Percentiles rank a stretch among this genome's conserved stretches.
phyloP scores from a whole-genome alignment of 2,329 filamentous ascomycete genomes.

The Beauveria pseudobassiana region DNA sequence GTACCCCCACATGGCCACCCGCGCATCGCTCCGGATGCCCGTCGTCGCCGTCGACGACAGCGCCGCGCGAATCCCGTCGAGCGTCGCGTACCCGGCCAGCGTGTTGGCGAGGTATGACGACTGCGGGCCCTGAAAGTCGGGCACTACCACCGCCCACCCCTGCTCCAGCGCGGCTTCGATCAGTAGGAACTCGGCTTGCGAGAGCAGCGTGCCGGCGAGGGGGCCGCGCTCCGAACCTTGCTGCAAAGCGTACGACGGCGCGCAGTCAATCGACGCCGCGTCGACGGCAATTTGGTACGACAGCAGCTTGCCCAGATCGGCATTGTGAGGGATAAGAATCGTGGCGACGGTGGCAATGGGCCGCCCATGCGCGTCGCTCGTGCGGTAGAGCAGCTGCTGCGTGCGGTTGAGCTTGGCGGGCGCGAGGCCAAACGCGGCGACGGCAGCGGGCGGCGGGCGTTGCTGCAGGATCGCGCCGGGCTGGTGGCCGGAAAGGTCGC shows the following conservation, averaged over 20 bases:
- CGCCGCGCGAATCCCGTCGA: conserved; percentile 6
- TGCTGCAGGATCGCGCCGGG: conserved; percentile 14
- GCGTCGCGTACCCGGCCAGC: conserved; percentile 2
- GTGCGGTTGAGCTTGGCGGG: conserved; percentile 14
- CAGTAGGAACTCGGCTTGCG: neutral
- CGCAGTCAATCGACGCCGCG: conserved; percentile 28
- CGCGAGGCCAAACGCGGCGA: conserved; percentile 15
- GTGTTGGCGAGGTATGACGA: conserved; percentile 6
- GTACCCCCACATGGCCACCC: conserved; percentile 32
- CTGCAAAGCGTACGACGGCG: conserved; percentile 20
- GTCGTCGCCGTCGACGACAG: conserved; percentile 8
- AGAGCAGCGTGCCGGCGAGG: conserved; percentile 26
- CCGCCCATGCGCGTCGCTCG: conserved; percentile 26
- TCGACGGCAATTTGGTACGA: conserved; percentile 37
- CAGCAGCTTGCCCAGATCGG: conserved; percentile 23
- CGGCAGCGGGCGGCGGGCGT: conserved; percentile 10
- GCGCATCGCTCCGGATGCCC: conserved; percentile 21
- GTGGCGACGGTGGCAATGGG: conserved; percentile 31
- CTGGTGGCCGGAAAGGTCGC: neutral
- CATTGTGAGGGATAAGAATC: conserved; percentile 27
- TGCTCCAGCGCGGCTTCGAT: conserved; percentile 6
- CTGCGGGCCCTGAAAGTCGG: conserved; percentile 4
- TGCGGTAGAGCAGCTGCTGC: conserved; percentile 32
- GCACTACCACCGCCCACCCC: conserved; percentile 15
- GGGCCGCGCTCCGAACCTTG: conserved; percentile 17